These are phyloP conservation scores for Paecilomyces variotii DNA, from an alignment of 2,329 filamentous ascomycete species.

Conservation along the genomic window DNA sequence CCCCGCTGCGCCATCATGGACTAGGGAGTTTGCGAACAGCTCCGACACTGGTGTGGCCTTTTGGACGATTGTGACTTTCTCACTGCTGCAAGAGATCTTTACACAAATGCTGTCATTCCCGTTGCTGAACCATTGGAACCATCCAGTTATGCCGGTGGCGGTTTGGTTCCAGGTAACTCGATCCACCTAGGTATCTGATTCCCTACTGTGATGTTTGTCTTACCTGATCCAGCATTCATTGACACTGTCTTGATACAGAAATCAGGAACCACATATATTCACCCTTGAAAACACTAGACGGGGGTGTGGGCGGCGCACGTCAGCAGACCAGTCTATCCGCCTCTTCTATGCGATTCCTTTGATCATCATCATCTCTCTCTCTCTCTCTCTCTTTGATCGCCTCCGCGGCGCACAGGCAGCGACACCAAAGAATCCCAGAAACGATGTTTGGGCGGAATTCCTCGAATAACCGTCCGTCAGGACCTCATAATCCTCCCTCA, in stretches of 20 bases:
- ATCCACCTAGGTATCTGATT: background rate
- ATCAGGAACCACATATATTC: no score
- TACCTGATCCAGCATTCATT: background rate
- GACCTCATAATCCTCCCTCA: constrained; percentile 11
- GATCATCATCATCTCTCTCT: background rate
- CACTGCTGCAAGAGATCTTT: background rate
- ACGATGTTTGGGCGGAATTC: constrained; percentile 28
- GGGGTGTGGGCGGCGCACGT: background rate
- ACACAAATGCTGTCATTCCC: background rate
- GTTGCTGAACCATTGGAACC: background rate
- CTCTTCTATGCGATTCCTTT: background rate
- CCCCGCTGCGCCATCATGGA: background rate
- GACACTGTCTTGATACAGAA: background rate
- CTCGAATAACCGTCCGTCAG: constrained; percentile 15
- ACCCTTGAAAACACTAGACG: background rate
- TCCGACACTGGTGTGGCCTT: background rate
- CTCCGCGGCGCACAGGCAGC: background rate
- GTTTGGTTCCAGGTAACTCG: background rate
- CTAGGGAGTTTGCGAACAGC: background rate
- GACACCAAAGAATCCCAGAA: constrained; percentile 2
- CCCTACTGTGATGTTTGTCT: background rate
- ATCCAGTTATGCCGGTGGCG: background rate
- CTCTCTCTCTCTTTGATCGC: background rate
- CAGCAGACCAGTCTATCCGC: background rate
- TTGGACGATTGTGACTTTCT: background rate